Base-by-base conservation (phyloP, 2,329 filamentous ascomycete genomes). In the Fusarium miscanthi region DNA sequence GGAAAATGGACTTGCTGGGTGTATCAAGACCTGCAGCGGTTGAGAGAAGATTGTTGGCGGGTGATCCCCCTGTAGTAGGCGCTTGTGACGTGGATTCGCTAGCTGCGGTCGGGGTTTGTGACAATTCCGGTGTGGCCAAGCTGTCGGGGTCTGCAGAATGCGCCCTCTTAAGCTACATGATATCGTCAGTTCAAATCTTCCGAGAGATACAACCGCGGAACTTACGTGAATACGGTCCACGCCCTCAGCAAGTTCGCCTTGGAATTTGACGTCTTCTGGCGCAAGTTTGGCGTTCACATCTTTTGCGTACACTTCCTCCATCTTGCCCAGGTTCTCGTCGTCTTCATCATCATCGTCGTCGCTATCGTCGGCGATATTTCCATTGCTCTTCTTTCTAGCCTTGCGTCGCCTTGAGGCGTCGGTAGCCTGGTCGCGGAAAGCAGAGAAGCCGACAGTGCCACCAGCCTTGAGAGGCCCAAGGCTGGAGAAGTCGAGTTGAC, bases 381-480 rank as follows among this genome's bases (percentile, higher is more conserved):
- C 91, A 63, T 88, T 92, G 77, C 86, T 88, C 84, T 89, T 91
- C 82, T 90, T 91, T 66, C 86, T 84, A 5, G 85, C 81, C 79
- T 91, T 83, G 65, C 86, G 86, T 77, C 90, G 90, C 61, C 86
- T 84, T 6, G 85, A 80, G 3, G 85, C 84, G 59, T 89, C 87
- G 21, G 86, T 82, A 43, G 89, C 87, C 63, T 87, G 86, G 71
- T 97, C 94, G 59, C 95, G 90, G 84, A 98, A 98, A 19, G 93
- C 90, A 6, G 94, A 92, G 80, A 97, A 98, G 40, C 95, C 95
- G 52, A 97, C 93, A 1, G 94, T 95, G 31, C 95, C 94, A n/a
- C 90, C 90, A 6, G 93, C 88, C 80, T 97, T 97, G 27, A 98
- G 86, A 1, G 95, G 94, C 6, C 92, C 93, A 14, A 98, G 87